phyloP scores from a whole-genome alignment of 1,284 basidiomycete species.

The Hemileia vastatrix region DNA sequence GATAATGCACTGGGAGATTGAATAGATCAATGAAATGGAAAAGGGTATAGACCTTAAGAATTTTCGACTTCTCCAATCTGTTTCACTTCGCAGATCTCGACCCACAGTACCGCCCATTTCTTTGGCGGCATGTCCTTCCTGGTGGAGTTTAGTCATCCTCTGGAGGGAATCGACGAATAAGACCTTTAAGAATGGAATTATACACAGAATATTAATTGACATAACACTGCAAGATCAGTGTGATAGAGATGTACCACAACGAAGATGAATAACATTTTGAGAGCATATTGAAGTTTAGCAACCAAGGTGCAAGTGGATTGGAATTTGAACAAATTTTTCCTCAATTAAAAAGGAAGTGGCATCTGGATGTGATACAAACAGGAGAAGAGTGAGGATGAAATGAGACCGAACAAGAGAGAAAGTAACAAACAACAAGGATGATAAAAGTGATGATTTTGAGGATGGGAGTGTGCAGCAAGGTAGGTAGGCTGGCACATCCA shows the following conservation, averaged over 20 bases:
- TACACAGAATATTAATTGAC: neutral
- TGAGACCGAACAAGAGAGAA: no score
- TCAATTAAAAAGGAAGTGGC: constrained; percentile 64
- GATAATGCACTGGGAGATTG: neutral
- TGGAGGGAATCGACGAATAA: constrained; percentile 20
- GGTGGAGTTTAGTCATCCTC: constrained; percentile 19
- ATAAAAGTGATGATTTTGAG: no score
- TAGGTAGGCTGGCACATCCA: no score
- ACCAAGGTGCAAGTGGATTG: constrained; percentile 50
- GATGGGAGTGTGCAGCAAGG: no score
- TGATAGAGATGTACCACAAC: constrained; percentile 41
- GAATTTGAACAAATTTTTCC: constrained; percentile 64
- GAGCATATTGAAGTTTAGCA: constrained; percentile 51
- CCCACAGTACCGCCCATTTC: constrained; percentile 18
- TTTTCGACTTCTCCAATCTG: constrained; percentile 39
- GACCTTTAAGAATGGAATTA: neutral
- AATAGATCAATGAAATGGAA: neutral
- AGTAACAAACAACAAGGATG: no score
- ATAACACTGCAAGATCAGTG: neutral
- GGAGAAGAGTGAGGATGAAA: no score
- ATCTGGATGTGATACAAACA: no score
- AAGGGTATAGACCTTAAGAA: constrained; percentile 30
- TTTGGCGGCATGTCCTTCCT: constrained; percentile 14
- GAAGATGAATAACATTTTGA: constrained; percentile 91
- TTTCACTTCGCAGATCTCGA: constrained; percentile 35